phyloP scores from a whole-genome alignment of 2,329 filamentous ascomycete species.

The Curvularia sp. region DNA sequence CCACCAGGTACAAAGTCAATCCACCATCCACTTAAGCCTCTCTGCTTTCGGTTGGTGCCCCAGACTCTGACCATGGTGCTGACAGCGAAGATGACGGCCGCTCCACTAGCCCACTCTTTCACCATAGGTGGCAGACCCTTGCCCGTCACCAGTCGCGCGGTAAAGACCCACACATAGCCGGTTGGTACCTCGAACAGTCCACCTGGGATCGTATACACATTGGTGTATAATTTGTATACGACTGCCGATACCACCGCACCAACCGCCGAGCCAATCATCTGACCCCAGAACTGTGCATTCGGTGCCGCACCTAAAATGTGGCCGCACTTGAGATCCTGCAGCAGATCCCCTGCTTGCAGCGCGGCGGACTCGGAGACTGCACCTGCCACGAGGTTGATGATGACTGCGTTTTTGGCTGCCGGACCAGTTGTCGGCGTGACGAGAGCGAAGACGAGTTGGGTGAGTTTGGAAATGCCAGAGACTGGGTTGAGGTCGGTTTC shows the following conservation, averaged over 20 bases:
- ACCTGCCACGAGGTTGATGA: conserved; percentile 93
- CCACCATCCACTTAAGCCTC: conserved; percentile 62
- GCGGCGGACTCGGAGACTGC: conserved; percentile 86
- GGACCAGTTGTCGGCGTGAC: conserved; percentile 73
- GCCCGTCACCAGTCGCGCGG: conserved; percentile 88
- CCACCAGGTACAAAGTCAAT: conserved; percentile 83
- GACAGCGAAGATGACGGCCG: conserved; percentile 75
- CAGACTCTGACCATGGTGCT: conserved; percentile 72
- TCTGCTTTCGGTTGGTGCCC: conserved; percentile 41
- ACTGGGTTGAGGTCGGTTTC: conserved; percentile 97
- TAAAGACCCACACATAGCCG: conserved; percentile 97
- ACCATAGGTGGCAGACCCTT: conserved; percentile 86
- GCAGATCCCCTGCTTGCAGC: conserved; percentile 91
- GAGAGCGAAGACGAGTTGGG: conserved; percentile 92
- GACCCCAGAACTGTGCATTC: conserved; percentile 95
- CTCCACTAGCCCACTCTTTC: conserved; percentile 76
- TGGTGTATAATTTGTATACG: conserved; percentile 89
- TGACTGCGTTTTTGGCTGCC: conserved; percentile 74
- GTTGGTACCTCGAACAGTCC: conserved; percentile 93
- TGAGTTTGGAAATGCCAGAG: conserved; percentile 94
- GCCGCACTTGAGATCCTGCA: conserved; percentile 97
- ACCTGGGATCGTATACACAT: conserved; percentile 86
- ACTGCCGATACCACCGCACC: conserved; percentile 86
- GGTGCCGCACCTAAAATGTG: conserved; percentile 91
- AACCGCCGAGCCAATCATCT: conserved; percentile 86